These are phyloP conservation scores for Sporothrix schenckii DNA, from an alignment of 2,329 filamentous ascomycete species.

Conservation along the genomic window DNA sequence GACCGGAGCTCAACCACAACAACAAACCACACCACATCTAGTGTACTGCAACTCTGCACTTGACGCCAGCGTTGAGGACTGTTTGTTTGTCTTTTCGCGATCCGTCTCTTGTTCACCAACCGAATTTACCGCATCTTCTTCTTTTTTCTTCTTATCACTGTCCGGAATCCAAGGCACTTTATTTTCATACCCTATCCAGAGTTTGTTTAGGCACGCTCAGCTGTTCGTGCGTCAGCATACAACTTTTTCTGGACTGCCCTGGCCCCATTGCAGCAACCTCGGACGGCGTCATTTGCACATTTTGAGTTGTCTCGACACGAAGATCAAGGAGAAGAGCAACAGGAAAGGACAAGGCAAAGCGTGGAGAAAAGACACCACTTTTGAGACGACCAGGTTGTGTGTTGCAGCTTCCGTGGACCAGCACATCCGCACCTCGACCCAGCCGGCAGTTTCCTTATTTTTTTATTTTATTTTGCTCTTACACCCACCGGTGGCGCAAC, in stretches of 20 bases:
- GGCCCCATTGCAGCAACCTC: neutral
- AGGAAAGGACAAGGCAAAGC: neutral
- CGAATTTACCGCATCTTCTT: neutral
- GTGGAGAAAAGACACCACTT: neutral
- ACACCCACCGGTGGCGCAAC: slow-evolving; percentile 27
- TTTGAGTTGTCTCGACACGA: slow-evolving; percentile 12
- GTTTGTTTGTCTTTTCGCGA: neutral
- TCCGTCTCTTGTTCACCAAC: too few species aligned
- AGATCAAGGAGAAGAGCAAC: slow-evolving; percentile 1
- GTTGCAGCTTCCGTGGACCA: slow-evolving; percentile 9
- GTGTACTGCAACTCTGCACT: neutral
- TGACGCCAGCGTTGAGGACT: neutral
- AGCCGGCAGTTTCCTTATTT: neutral
- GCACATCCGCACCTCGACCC: neutral
- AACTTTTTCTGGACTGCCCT: neutral
- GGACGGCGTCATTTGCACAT: slow-evolving; percentile 10
- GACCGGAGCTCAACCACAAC: neutral
- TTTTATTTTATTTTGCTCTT: neutral
- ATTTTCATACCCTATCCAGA: neutral
- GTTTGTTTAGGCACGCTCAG: neutral
- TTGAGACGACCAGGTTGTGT: slow-evolving; percentile 24
- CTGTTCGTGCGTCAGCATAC: neutral
- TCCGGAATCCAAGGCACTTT: neutral
- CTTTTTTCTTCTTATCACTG: neutral
- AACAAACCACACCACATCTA: neutral